A percentile compares a stretch with the other conserved stretches of the same genome.
Evolutionary conservation across 441 rosid genomes (phyloP).

Genomic region (Aleurites moluccanus): DNA sequence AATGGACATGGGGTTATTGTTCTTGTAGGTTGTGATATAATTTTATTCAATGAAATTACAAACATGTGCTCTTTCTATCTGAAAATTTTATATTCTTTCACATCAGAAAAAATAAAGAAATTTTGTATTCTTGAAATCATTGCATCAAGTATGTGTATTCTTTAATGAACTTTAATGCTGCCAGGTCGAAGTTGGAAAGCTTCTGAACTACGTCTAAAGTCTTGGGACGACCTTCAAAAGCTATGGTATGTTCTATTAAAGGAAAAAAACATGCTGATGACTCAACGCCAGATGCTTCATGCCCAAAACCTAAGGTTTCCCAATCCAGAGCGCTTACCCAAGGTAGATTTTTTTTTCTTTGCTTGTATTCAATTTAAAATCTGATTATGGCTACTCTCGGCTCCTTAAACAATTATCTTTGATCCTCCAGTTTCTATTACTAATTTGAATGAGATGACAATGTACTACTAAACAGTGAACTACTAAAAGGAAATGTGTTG

Average conservation of each 20-base stretch:
- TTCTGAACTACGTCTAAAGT: constrained; percentile 82
- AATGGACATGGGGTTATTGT: too few species aligned
- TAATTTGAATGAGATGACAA: neutral
- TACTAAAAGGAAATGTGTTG: neutral
- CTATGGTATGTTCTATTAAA: constrained; percentile 91
- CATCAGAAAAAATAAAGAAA: neutral
- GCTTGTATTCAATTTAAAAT: neutral
- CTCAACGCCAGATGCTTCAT: constrained; percentile 89
- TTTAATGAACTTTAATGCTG: constrained; percentile 18
- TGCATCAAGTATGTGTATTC: neutral
- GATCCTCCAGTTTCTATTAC: neutral
- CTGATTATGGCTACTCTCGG: neutral
- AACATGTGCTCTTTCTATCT: too few species aligned
- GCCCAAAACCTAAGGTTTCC: constrained; percentile 68
- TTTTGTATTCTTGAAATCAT: constrained; percentile 3
- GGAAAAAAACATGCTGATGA: constrained; percentile 97
- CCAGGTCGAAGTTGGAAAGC: constrained; percentile 99
- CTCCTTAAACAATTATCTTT: constrained; percentile 5
- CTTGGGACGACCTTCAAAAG: constrained; percentile 93
- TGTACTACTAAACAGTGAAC: neutral
- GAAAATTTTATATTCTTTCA: neutral
- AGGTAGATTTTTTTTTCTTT: constrained; percentile 59
- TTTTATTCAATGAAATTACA: too few species aligned
- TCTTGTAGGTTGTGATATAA: too few species aligned
- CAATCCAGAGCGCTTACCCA: constrained; percentile 86